These are phyloP conservation scores for Thelonectria olida DNA, from an alignment of 2,329 filamentous ascomycete genomes.

Conservation along the genomic window DNA sequence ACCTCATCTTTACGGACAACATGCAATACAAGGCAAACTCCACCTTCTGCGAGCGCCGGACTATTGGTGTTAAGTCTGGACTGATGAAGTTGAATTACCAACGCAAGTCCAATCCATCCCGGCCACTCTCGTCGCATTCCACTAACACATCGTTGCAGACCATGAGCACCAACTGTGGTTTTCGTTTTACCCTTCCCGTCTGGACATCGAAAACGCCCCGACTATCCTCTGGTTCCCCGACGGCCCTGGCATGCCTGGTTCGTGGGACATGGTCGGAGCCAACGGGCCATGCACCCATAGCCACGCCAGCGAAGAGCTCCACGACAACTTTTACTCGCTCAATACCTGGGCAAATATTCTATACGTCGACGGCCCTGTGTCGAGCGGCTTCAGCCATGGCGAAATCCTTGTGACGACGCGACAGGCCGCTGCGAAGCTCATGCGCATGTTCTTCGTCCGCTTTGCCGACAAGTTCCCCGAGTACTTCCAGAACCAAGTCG, in stretches of 20 bases:
- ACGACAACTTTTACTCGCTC: conserved; percentile 5
- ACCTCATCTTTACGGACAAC: too few species aligned
- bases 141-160: background rate
- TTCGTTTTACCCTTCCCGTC: conserved; percentile 14
- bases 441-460: background rate
- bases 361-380: conserved; percentile 14
- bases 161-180: background rate
- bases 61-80: too few species aligned
- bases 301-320: background rate
- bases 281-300: conserved; percentile 14
- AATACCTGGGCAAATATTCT: conserved; percentile 15
- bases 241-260: conserved; percentile 7
- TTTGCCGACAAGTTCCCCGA: background rate
- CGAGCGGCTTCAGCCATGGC: conserved; percentile 14
- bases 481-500: too few species aligned
- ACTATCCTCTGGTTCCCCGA: conserved; percentile 18
- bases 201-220: background rate
- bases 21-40: too few species aligned
- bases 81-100: too few species aligned
- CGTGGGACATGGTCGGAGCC: conserved; percentile 3
- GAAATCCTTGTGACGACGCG: background rate
- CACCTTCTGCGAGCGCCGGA: too few species aligned
- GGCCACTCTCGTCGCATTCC: too few species aligned
- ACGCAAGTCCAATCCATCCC: too few species aligned
- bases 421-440: background rate